A percentile compares a stretch with the other conserved stretches of the same genome.
phyloP scores from a whole-genome alignment of 208 protist species.

The Leishmania turanica region DNA sequence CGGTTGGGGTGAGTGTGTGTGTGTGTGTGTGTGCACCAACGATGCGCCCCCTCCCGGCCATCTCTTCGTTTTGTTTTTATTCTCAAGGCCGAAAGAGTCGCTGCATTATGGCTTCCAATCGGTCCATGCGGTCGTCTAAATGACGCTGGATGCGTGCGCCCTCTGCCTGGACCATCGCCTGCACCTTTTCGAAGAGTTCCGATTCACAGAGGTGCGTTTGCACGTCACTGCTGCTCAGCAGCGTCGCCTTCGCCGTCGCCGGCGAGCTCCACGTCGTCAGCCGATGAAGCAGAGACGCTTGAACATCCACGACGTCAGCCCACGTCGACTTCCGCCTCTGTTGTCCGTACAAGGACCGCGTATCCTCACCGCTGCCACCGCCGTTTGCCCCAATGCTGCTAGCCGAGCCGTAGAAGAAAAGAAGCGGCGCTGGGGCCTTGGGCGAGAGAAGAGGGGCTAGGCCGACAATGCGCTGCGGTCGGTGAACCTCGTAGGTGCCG shows the following conservation, averaged over 20 bases:
- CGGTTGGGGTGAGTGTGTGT: too few species aligned
- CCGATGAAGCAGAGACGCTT: slow-evolving; percentile 1
- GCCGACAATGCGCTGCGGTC: slow-evolving; percentile 9
- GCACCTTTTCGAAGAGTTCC: slow-evolving; percentile 8
- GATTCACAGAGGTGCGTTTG: neutral
- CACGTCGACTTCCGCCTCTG: neutral
- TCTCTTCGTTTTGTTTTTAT: neutral
- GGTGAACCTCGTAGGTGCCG: slow-evolving; percentile 4
- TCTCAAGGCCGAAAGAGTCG: neutral
- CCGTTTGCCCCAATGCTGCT: neutral
- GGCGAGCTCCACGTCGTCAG: slow-evolving; percentile 9
- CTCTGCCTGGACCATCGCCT: slow-evolving; percentile 16
- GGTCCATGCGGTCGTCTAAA: slow-evolving; percentile 22
- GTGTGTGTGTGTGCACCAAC: neutral
- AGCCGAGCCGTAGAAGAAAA: slow-evolving; percentile 12
- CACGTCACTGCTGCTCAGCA: neutral
- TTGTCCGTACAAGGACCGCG: slow-evolving; percentile 8
- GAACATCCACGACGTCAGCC: slow-evolving; percentile 2
- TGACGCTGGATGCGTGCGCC: slow-evolving; percentile 21
- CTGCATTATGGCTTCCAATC: slow-evolving; percentile 21
- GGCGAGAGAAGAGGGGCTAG: neutral
- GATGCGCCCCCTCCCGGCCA: neutral
- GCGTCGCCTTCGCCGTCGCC: neutral
- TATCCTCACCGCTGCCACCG: neutral
- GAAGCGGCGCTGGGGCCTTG: neutral